phyloP scores from a whole-genome alignment of 140 eudicot genomes.

The Cichorium intybus region DNA sequence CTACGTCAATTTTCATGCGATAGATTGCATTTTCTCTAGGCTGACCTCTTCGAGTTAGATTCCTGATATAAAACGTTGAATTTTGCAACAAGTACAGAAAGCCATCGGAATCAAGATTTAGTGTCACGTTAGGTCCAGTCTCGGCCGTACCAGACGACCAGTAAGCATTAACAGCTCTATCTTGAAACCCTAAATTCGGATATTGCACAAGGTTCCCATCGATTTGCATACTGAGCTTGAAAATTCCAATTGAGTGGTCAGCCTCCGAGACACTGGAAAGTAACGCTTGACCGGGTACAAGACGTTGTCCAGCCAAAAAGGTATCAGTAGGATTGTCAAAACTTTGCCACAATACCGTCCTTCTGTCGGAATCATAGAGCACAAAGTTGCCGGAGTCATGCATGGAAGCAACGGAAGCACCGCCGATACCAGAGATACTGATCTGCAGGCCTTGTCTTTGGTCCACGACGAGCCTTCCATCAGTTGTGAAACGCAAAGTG shows the following conservation, averaged over 20 bases:
- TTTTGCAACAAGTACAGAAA: slow-evolving; percentile 25
- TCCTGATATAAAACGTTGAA: neutral
- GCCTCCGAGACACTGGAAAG: slow-evolving; percentile 33
- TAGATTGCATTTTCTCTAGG: slow-evolving; percentile 3
- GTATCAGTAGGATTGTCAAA: slow-evolving; percentile 45
- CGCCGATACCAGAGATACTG: slow-evolving; percentile 18
- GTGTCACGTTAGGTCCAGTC: slow-evolving; percentile 25
- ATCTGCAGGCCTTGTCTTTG: slow-evolving; percentile 25
- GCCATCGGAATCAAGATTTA: slow-evolving; percentile 36
- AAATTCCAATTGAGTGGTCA: slow-evolving; percentile 28
- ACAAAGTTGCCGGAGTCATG: slow-evolving; percentile 38
- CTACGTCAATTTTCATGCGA: slow-evolving; percentile 34
- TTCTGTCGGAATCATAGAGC: slow-evolving; percentile 16
- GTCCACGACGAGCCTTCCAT: slow-evolving; percentile 31
- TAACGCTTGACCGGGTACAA: slow-evolving; percentile 17
- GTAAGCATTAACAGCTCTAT: neutral
- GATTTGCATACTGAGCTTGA: slow-evolving; percentile 32
- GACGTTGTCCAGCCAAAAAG: slow-evolving; percentile 41
- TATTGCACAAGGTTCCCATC: slow-evolving; percentile 50
- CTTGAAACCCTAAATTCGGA: slow-evolving; percentile 3
- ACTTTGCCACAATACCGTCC: slow-evolving; percentile 35
- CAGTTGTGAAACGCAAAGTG: slow-evolving; percentile 26
- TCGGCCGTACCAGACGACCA: slow-evolving; percentile 17
- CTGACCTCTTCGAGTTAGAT: slow-evolving; percentile 20
- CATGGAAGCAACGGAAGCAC: slow-evolving; percentile 29